phyloP scores from a whole-genome alignment of 1,139 yeast species.

The Blastobotrys elegans region DNA sequence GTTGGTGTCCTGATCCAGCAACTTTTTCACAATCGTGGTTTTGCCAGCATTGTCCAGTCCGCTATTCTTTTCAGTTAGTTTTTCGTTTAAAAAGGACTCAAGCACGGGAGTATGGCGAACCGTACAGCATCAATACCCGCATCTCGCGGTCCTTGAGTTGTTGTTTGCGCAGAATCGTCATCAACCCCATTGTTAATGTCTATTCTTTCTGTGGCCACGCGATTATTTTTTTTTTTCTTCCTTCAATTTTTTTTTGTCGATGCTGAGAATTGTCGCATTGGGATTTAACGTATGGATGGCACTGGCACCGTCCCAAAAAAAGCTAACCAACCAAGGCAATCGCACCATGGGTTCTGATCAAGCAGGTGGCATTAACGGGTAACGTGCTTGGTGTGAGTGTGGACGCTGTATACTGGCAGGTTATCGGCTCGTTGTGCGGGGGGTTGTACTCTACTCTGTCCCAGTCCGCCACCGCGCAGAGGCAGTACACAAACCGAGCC shows the following conservation, averaged over 20 bases:
- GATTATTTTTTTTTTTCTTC: too few species aligned
- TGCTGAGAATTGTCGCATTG: background rate
- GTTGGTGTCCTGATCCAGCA: slow-evolving; percentile 39
- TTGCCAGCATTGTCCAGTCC: slow-evolving; percentile 92
- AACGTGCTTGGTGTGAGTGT: slow-evolving; percentile 17
- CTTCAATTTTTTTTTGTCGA: too few species aligned
- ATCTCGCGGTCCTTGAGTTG: slow-evolving; percentile 74
- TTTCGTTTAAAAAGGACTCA: background rate
- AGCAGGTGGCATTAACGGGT: slow-evolving; percentile 13
- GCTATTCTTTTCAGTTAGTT: slow-evolving; percentile 23
- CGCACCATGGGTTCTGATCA: slow-evolving; percentile 13
- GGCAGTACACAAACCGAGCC: slow-evolving; percentile 5
- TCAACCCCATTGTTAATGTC: slow-evolving; percentile 63
- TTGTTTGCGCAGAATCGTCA: slow-evolving; percentile 77
- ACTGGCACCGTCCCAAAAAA: background rate
- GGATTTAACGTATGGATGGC: background rate
- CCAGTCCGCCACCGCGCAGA: background rate
- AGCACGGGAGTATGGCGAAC: too few species aligned
- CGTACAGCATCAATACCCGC: slow-evolving; percentile 58
- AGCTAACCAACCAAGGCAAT: too few species aligned
- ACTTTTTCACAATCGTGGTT: slow-evolving; percentile 64
- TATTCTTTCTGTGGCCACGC: too few species aligned
- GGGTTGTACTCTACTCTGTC: slow-evolving; percentile 12
- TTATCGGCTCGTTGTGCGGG: slow-evolving; percentile 11
- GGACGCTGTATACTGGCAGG: slow-evolving; percentile 17